A percentile compares a stretch with the other conserved stretches of the same genome.
Evolutionary conservation across 23 red algal genomes (phyloP).

Genomic region (Porphyridium purpureum): DNA sequence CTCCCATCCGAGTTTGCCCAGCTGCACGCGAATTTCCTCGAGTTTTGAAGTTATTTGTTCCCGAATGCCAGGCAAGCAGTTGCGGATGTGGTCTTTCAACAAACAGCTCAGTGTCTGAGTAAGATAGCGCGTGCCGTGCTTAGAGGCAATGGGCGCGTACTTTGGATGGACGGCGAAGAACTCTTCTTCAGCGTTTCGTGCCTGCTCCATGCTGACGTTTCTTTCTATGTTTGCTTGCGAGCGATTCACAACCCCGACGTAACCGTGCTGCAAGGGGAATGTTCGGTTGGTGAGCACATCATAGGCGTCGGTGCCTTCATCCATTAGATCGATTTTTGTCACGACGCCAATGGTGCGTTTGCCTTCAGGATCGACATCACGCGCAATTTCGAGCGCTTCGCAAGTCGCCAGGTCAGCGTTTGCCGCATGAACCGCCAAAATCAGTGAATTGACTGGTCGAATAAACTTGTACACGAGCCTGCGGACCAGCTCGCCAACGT

Average conservation of each 20-base stretch:
- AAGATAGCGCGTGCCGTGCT: constrained; percentile 76
- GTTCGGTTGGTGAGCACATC: constrained; percentile 79
- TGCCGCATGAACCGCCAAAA: constrained; percentile 91
- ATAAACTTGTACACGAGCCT: constrained; percentile 91
- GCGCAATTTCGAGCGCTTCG: constrained; percentile 92
- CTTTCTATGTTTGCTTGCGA: constrained; percentile 54
- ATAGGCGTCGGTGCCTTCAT: constrained; percentile 85
- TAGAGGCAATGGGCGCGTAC: constrained; percentile 44
- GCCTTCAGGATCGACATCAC: constrained; percentile 69
- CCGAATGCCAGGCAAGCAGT: constrained; percentile 60
- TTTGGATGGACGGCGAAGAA: constrained; percentile 79
- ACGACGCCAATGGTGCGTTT: constrained; percentile 86
- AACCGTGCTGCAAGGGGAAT: constrained; percentile 68
- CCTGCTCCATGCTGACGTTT: constrained; percentile 25
- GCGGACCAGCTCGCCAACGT: constrained; percentile 85
- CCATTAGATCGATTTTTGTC: constrained; percentile 98
- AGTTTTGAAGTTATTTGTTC: constrained; percentile 47
- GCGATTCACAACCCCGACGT: constrained; percentile 88
- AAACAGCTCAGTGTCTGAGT: constrained; percentile 50
- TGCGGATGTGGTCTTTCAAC: constrained; percentile 91
- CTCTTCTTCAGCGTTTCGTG: constrained; percentile 47
- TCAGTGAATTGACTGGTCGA: constrained; percentile 72
- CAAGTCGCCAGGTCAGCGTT: constrained; percentile 90
- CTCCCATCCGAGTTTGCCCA: constrained; percentile 29
- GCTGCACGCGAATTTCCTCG: constrained; percentile 33